Base-by-base conservation (phyloP, 805 yeast species). In the Starmerella cellae region DNA sequence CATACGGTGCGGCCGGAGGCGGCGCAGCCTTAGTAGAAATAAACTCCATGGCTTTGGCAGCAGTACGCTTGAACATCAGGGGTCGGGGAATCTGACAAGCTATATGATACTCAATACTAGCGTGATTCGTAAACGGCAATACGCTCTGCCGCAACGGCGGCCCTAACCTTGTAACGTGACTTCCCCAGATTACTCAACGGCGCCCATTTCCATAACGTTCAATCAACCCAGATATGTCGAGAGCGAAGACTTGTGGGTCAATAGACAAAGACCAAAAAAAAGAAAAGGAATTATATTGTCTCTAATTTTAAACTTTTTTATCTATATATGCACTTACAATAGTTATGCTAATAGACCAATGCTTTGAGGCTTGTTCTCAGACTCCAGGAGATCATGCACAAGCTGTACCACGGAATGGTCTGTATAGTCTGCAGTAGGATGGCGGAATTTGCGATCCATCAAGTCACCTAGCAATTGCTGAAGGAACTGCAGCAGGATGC, bases 1-100 rank as follows among this genome's bases (percentile, higher is more conserved):
- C 83, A 64, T 88, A 88, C 13, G 95, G 76, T 30, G 95, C 97
- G 32, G 95, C 95, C 47, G 97, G 95, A 45, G 94, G 85, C 53
- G 98, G 97, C 29, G 97, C 95, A 52, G 68, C 68, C 49, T 75
- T 68, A 40, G 94, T 55, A 6, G 53, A 49, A 20, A 55, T 40
- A 39, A 47, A 47, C 36, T 54, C 50, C 44, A 54, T 49, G 17
- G 47, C 43, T 3, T 44, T 24, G 20, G 35, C 23, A 16, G 45
- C 36, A 3, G 51, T 35, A 24, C 50, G 45, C 37, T 48, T 48
- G 47, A 48, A 48, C 52, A 48, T 48, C 8, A 39, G n/a, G n/a
- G n/a, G n/a, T n/a, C n/a, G n/a, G n/a, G n/a, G n/a, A n/a, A n/a
- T n/a, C n/a, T n/a, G n/a, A n/a, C n/a, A n/a, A n/a, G n/a, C n/a